A percentile compares a stretch with the other conserved stretches of the same genome.
These are phyloP conservation scores for Talaromyces trachyspermus DNA, from an alignment of 495 filamentous ascomycete genomes.

Conservation along the genomic window DNA sequence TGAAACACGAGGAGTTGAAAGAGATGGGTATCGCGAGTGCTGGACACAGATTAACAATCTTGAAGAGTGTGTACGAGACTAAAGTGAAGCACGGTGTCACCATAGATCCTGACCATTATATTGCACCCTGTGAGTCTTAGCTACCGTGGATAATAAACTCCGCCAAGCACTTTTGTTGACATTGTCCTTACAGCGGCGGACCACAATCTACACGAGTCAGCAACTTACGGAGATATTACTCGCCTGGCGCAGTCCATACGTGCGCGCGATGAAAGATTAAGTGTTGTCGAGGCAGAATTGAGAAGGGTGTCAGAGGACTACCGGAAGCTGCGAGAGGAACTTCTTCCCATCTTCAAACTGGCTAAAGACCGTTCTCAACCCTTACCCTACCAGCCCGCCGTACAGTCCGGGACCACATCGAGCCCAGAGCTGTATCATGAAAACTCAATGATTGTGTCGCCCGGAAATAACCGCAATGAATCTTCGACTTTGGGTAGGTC, in stretches of 20 bases:
- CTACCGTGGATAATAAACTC: not conserved
- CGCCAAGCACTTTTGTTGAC: no score
- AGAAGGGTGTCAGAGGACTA: constrained; percentile 78
- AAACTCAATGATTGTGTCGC: constrained; percentile 16
- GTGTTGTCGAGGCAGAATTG: constrained; percentile 71
- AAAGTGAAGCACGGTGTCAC: constrained; percentile 88
- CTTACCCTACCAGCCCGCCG: constrained; percentile 48
- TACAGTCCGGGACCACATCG: constrained; percentile 8
- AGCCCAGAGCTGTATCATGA: constrained; percentile 31
- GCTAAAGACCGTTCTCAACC: constrained; percentile 87
- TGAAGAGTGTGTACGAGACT: constrained; percentile 90
- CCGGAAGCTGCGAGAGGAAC: constrained; percentile 74
- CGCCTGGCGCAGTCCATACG: constrained; percentile 79
- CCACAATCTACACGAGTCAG: constrained; percentile 74
- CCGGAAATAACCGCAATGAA: not conserved
- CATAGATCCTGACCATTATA: constrained; percentile 87
- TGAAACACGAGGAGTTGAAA: constrained; percentile 88
- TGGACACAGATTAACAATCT: constrained; percentile 86
- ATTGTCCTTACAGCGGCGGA: constrained; percentile 81
- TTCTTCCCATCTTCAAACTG: constrained; percentile 81
- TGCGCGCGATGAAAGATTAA: constrained; percentile 79
- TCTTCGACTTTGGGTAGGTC: constrained; percentile 39
- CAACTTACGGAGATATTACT: constrained; percentile 86
- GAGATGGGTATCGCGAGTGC: constrained; percentile 90
- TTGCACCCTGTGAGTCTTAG: constrained; percentile 72